Evolutionary conservation across 1,284 basidiomycete genomes (phyloP), one percentile per base, ranked within the genome.

Genomic region (Tilletia walkeri): DNA sequence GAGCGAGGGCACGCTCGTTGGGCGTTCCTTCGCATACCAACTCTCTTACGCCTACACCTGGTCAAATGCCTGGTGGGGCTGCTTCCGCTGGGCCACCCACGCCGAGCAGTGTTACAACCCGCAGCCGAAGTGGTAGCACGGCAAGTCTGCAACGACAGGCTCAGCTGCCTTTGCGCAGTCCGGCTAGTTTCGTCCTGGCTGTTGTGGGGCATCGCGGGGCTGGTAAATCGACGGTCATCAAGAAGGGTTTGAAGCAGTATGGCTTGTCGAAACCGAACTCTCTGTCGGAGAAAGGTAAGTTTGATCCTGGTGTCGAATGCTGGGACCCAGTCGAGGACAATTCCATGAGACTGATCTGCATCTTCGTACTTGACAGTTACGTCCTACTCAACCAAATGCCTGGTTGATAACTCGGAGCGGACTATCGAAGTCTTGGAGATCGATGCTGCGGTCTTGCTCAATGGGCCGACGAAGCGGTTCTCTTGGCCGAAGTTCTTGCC

Each of bases 371-470:
- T 16, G n/a, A 12, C 69, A 70, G 76, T 81, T 59, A 76, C 77
- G 3, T 80, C 80, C 1, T 78, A 81, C 63, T 80, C 78, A 4
- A 81, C 78, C 20, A 69, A 78, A 34, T 81, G 80, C 72, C 73
- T 81, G 41, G 78, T 81, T 41, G 77, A 81, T 48, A 74, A 79
- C 45, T 76, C 79, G 69, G 77, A 80, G 48, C 66, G 80, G 12
- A 79, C 78, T 20, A 81, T 81, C 68, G 78, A 80, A 56, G 80
- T 81, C 34, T 72, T 81, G 63, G 80, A 81, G 68, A 76, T 81
- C 34, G 80, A 81, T 48, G 77, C 80, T 0, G 76, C 78, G 0
- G 77, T 80, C 1, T 69, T 81, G 6, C 72, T 81, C 69, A 77
- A 75, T 45, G 76, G 76, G 3, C 76, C 76, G 18, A 74, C 73